phyloP scores from a whole-genome alignment of 768 basidiomycete genomes.

The Tulasnella sp. region DNA sequence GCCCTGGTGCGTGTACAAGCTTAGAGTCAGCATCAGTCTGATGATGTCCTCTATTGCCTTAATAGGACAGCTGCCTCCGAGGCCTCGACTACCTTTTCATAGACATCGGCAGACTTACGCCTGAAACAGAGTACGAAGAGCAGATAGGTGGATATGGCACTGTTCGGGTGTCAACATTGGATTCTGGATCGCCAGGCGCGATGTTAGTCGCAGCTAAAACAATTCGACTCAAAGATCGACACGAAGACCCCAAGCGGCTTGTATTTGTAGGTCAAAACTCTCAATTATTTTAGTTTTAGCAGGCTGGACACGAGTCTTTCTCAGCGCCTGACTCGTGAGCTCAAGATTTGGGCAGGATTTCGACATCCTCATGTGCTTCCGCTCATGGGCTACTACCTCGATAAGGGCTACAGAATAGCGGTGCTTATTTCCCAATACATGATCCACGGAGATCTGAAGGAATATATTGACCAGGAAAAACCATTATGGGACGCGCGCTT shows the following conservation, averaged over 20 bases:
- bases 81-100: not conserved
- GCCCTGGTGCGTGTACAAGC: not conserved
- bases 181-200: not conserved
- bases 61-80: not conserved
- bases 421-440: not conserved
- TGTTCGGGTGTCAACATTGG: not conserved
- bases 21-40: too few species aligned
- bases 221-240: not conserved
- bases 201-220: not conserved
- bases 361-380: not conserved
- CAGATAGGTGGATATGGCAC: not conserved
- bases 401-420: not conserved
- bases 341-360: conserved; percentile 8
- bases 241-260: not conserved
- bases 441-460: not conserved
- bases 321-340: not conserved
- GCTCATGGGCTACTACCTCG: not conserved
- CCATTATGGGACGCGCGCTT: not conserved
- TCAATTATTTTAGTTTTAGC: not conserved
- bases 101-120: not conserved
- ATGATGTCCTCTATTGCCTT: not conserved
- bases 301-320: not conserved
- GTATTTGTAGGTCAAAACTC: not conserved
- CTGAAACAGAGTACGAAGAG: not conserved
- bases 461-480: not conserved